Evolutionary conservation across 2,329 filamentous ascomycete genomes (phyloP).

Genomic region (Penicillium sp.): DNA sequence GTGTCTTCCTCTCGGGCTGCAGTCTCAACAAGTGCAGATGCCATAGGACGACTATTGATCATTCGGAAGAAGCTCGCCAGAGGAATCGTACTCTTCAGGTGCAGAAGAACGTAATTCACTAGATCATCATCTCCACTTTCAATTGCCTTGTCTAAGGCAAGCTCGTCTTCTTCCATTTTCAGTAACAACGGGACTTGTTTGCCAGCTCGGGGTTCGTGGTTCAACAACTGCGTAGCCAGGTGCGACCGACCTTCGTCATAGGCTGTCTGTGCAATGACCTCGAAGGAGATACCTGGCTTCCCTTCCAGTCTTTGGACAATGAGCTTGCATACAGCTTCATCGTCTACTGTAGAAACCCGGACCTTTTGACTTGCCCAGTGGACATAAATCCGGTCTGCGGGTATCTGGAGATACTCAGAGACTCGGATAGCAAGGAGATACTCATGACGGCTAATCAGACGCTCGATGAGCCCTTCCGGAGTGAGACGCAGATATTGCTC

Average conservation of each 20-base stretch:
- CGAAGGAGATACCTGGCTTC: slow-evolving; percentile 92
- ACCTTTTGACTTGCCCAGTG: slow-evolving; percentile 98
- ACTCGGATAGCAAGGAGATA: slow-evolving; percentile 88
- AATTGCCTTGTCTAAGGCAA: slow-evolving; percentile 93
- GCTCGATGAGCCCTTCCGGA: slow-evolving; percentile 80
- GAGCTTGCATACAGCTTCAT: slow-evolving; percentile 80
- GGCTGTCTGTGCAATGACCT: slow-evolving; percentile 86
- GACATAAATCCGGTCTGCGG: slow-evolving; percentile 87
- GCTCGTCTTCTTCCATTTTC: slow-evolving; percentile 92
- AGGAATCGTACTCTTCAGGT: slow-evolving; percentile 86
- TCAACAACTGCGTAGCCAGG: slow-evolving; percentile 86
- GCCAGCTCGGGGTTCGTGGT: slow-evolving; percentile 92
- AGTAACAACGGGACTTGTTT: slow-evolving; percentile 91
- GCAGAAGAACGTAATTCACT: slow-evolving; percentile 82
- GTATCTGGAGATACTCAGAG: slow-evolving; percentile 80
- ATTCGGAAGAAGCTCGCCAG: slow-evolving; percentile 89
- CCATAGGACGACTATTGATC: slow-evolving; percentile 80
- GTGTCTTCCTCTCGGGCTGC: slow-evolving; percentile 76
- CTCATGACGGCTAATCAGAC: slow-evolving; percentile 84
- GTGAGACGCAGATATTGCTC: slow-evolving; percentile 92
- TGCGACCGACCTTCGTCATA: slow-evolving; percentile 89
- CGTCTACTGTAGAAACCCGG: slow-evolving; percentile 76
- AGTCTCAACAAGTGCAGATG: slow-evolving; percentile 85
- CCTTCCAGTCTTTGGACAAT: slow-evolving; percentile 84
- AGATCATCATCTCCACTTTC: slow-evolving; percentile 94